Percentiles rank a stretch among this genome's conserved stretches.
Evolutionary conservation across 23 red algal species (phyloP).

Genomic region (Gracilaria caudata): DNA sequence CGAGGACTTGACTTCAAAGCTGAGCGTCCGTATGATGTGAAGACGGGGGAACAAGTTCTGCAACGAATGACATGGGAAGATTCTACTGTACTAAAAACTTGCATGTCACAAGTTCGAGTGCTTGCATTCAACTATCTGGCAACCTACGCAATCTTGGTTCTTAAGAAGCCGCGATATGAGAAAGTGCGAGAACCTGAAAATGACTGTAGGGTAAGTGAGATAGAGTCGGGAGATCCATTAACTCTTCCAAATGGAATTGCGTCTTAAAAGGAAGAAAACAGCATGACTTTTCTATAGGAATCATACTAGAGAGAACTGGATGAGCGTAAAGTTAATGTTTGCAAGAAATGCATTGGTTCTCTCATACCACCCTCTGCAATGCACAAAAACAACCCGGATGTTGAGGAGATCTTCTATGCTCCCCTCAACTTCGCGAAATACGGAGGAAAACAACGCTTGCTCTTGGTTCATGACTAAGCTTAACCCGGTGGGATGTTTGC

Average conservation of each 20-base stretch:
- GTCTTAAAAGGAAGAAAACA: too few relatives aligned
- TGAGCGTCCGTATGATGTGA: conserved; percentile 54
- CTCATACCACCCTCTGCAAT: too few relatives aligned
- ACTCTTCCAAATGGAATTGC: neutral
- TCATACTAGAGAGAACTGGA: too few relatives aligned
- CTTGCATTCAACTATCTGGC: conserved; percentile 75
- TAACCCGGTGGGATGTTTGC: neutral
- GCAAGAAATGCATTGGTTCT: too few relatives aligned
- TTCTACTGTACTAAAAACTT: conserved; percentile 50
- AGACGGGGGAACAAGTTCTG: conserved; percentile 73
- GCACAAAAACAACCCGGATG: too few relatives aligned
- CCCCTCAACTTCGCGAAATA: too few relatives aligned
- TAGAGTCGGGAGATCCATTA: neutral
- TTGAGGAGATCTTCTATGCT: too few relatives aligned
- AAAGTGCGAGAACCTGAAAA: conserved; percentile 8
- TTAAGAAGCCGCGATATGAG: conserved; percentile 67
- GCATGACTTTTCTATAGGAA: too few relatives aligned
- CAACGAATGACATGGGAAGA: conserved; percentile 63
- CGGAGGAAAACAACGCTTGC: neutral
- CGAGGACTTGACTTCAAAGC: conserved; percentile 72
- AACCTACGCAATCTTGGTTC: conserved; percentile 67
- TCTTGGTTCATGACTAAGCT: neutral
- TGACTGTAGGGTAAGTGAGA: neutral
- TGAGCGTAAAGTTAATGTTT: neutral
- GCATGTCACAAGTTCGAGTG: conserved; percentile 45